Evolutionary conservation across 495 filamentous ascomycete genomes (phyloP).

Genomic region (Hypomontagnella monticulosa): DNA sequence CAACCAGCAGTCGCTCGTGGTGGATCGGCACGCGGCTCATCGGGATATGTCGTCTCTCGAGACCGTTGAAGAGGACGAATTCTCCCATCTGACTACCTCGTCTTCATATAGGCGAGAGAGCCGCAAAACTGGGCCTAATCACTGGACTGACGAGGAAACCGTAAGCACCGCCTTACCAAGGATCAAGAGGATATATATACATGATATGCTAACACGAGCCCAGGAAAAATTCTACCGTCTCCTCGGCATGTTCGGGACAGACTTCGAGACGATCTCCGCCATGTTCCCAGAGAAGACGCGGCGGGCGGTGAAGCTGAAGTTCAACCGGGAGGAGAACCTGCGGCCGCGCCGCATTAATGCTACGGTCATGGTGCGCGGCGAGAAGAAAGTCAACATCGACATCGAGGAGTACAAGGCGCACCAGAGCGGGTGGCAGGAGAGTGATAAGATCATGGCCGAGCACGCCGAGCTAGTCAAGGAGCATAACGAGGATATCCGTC

Average conservation of each 20-base stretch:
- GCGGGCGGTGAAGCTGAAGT: slow-evolving; percentile 89
- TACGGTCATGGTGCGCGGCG: slow-evolving; percentile 64
- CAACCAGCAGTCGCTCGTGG: slow-evolving; percentile 77
- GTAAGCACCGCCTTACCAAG: not conserved
- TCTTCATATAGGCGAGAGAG: slow-evolving; percentile 70
- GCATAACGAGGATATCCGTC: slow-evolving; percentile 66
- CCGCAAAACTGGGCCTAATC: slow-evolving; percentile 69
- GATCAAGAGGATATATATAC: not conserved
- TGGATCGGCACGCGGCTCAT: slow-evolving; percentile 74
- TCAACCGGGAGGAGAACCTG: slow-evolving; percentile 88
- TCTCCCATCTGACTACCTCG: slow-evolving; percentile 79
- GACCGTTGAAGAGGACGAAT: slow-evolving; percentile 82
- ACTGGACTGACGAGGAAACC: slow-evolving; percentile 81
- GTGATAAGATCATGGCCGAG: slow-evolving; percentile 75
- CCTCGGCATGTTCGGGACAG: slow-evolving; percentile 87
- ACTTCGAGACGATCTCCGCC: slow-evolving; percentile 87
- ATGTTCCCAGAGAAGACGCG: slow-evolving; percentile 81
- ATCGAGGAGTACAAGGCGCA: slow-evolving; percentile 72
- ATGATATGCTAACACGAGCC: slow-evolving; percentile 5
- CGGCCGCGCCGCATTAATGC: slow-evolving; percentile 73
- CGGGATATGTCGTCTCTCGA: slow-evolving; percentile 55
- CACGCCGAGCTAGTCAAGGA: slow-evolving; percentile 71
- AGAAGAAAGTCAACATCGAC: slow-evolving; percentile 67
- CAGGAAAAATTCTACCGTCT: slow-evolving; percentile 82
- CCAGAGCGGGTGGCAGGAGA: slow-evolving; percentile 66